Evolutionary conservation across 148 eudicot species (phyloP).

Genomic region (Talinum fruticosum): DNA sequence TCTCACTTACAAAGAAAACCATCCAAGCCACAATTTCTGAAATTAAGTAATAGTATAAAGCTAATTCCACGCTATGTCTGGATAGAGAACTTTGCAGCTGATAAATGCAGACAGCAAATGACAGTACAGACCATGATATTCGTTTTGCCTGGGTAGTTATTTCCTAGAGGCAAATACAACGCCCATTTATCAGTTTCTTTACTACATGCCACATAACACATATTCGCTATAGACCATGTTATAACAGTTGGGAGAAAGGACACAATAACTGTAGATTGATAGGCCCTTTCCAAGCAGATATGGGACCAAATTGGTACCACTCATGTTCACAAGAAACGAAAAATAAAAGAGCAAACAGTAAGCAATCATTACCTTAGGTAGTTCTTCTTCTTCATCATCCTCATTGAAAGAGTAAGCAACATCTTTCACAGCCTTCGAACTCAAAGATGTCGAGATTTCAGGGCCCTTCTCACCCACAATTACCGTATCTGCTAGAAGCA

Average conservation of each 20-base stretch:
- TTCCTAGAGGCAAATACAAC: background rate
- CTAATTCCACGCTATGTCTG: background rate
- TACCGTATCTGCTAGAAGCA: conserved; percentile 83
- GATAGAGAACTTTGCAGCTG: background rate
- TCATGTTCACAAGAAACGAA: background rate
- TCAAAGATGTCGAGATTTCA: conserved; percentile 44
- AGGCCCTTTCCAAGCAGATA: too few relatives aligned
- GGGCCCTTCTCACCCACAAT: conserved; percentile 45
- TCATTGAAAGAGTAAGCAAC: conserved; percentile 85
- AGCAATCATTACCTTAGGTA: conserved; percentile 31
- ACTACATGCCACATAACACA: background rate
- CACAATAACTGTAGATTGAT: background rate
- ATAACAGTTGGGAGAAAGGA: background rate
- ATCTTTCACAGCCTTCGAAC: conserved; percentile 78
- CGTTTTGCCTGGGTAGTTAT: background rate
- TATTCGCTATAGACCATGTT: background rate
- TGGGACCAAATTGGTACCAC: background rate
- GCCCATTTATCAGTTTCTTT: background rate
- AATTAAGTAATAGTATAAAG: background rate
- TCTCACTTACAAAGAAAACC: background rate
- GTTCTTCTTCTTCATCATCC: conserved; percentile 58
- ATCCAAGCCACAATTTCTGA: background rate
- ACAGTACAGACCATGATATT: background rate
- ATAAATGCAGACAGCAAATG: background rate
- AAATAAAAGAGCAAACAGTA: background rate